Base-by-base conservation (phyloP, 345 rosid species). In the Acer negundo region DNA sequence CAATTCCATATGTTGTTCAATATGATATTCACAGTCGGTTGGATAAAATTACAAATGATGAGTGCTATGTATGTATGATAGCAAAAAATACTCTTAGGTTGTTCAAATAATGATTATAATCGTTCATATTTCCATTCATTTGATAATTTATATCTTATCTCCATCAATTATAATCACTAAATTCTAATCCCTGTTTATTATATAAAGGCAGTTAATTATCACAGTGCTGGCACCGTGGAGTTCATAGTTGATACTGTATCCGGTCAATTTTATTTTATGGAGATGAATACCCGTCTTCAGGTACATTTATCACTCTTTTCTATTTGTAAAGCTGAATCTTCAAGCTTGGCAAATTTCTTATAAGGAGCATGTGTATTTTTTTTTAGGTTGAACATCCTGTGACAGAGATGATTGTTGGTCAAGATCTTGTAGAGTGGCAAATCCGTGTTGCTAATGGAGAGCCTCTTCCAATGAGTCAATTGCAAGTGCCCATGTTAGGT, bases 391-490 rank as follows among this genome's bases (percentile, higher is more conserved):
- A 95, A 74, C 98, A 95, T 89, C 99, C 98, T 72, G 99, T 95
- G 77, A 95, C 99, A 0, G 99, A 93, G 93, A 95, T 95, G 99
- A 89, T 95, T 70, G 93, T 93, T 67, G 90, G 91, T 75, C 97
- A 92, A 89, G 99, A 95, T 91, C 97, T 95, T 69, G 98, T 95
- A 61, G 98, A 95, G 84, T 92, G 98, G 97, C 98, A 95, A 86
- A 88, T 95, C 75, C 86, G 89, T 73, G 91, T 93, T 82, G 99
- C 98, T 74, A 95, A 92, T 84, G 97, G 95, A 46, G 94, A 93
- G 79, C 83, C 86, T 72, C 97, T 95, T 75, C 96, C 99, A 65
- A 87, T 90, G 42, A 86, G 80, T 86, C 99, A 91, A 75, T 81
- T 81, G 23, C 88, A 92, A 76, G 94, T 95, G 77, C 96, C 98